Base-by-base conservation (phyloP, 805 yeast species). In the Ogataea dorogensis region DNA sequence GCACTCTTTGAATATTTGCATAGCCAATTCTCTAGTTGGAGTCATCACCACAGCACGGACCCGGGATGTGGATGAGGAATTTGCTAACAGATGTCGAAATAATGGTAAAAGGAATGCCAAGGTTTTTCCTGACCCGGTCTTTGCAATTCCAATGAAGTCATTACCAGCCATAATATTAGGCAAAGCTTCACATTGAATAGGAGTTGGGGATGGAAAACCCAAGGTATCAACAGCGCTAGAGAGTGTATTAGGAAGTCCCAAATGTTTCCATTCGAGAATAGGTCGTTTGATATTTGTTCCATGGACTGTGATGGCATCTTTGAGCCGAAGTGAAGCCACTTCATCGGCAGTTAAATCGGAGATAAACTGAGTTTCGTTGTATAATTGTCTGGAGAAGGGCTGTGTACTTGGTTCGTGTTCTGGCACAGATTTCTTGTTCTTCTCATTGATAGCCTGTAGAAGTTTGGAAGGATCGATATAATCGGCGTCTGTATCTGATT, bases 71-170 rank as follows among this genome's bases (percentile, higher is more conserved):
- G 24, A 15, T 5, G 21, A 12, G 5, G 33, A 29, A 51, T 87
- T 95, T 28, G 86, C 89, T 39, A 77, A 73, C 7, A 93, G 77
- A 44, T 91, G 98, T 33, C 96, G 70, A 34, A 91, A 67, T 63
- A 93, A 60, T 0, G 98, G 97, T 5, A 93, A 56, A 7, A 88
- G 65, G 61, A 86, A 93, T 1, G 96, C 84, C 49, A 91, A 70
- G 0, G 98, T 93, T 56, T 93, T 93, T 3, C 98, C 98, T 0
- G 96, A 86, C 0, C 98, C 98, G 0, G 98, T 93, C 46, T 88
- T 87, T 0, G 98, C 98, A 14, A 93, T 82, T 5, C 96, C 97
- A 30, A 93, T 82, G 6, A 91, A 76, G 62, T 93, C 98, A 31
- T 83, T 62, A 1, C 98, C 98, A 2, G 81, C 68, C 94, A 91